Conservation (phyloP, 306 rosid species). For the Vachellia pachyceras region DNA sequence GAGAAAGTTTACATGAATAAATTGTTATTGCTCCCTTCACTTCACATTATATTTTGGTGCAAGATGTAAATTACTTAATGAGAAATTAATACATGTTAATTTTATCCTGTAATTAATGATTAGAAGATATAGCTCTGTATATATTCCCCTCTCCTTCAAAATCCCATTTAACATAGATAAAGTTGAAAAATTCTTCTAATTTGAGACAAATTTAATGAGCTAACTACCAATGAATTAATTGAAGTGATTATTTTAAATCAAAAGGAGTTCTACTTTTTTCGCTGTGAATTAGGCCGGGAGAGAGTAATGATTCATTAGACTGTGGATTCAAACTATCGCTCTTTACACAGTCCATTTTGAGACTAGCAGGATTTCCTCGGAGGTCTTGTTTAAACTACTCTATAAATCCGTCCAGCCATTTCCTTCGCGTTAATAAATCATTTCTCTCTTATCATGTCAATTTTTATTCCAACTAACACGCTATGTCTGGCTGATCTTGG, state of each 20-base stretch:
- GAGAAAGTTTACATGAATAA: background rate
- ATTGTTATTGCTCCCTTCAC: background rate
- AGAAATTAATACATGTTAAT: too few species aligned
- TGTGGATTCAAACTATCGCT: background rate
- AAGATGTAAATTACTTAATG: too few species aligned
- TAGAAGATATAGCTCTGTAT: too few species aligned
- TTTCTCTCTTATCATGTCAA: background rate
- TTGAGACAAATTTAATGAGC: too few species aligned
- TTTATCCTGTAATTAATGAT: too few species aligned
- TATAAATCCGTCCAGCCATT: background rate
- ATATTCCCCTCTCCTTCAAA: too few species aligned
- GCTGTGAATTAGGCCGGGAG: background rate
- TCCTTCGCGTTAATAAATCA: background rate
- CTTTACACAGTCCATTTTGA: background rate
- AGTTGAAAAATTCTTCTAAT: too few species aligned
- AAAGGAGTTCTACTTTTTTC: background rate
- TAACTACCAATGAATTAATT: too few species aligned
- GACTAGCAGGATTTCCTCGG: background rate
- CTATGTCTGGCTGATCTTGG: conserved; percentile 2
- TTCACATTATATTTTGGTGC: too few species aligned
- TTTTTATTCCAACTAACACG: conserved; percentile 2
- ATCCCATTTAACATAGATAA: too few species aligned
- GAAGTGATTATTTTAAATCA: too few species aligned
- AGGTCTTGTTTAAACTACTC: background rate
- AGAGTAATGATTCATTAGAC: background rate